These are phyloP conservation scores for Sclerotiophoma versabilis DNA, from an alignment of 2,329 filamentous ascomycete genomes.

Conservation along the genomic window DNA sequence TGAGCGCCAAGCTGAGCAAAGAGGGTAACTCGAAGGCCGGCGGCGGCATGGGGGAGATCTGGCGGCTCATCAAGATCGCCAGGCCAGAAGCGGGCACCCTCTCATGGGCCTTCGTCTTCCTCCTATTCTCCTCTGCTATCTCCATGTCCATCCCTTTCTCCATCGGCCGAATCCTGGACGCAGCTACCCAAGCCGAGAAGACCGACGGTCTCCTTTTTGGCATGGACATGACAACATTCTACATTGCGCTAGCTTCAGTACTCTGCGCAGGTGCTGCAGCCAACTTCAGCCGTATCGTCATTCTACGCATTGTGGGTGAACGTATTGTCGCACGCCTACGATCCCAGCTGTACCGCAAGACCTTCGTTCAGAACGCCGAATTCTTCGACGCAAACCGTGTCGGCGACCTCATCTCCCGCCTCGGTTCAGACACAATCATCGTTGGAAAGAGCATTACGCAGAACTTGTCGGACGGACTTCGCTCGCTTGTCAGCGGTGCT, in stretches of 20 bases:
- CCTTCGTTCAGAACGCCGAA: slow-evolving; percentile 96
- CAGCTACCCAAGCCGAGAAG: slow-evolving; percentile 76
- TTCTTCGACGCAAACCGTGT: slow-evolving; percentile 99
- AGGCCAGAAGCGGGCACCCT: slow-evolving; percentile 82
- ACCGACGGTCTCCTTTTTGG: slow-evolving; percentile 78
- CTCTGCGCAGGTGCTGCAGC: slow-evolving; percentile 84
- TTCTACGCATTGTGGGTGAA: slow-evolving; percentile 92
- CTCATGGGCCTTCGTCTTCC: slow-evolving; percentile 79
- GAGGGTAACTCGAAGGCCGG: slow-evolving; percentile 56
- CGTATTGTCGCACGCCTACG: slow-evolving; percentile 89
- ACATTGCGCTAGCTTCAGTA: slow-evolving; percentile 74
- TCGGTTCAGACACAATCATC: slow-evolving; percentile 96
- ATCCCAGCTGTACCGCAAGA: slow-evolving; percentile 87
- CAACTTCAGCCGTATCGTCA: slow-evolving; percentile 93
- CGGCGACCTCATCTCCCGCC: slow-evolving; percentile 91
- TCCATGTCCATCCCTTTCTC: slow-evolving; percentile 98
- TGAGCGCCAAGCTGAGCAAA: slow-evolving; percentile 86
- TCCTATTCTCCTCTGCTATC: slow-evolving; percentile 88
- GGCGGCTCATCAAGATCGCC: slow-evolving; percentile 88
- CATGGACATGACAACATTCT: slow-evolving; percentile 85
- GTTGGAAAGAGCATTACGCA: slow-evolving; percentile 99
- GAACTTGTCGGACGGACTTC: slow-evolving; percentile 94
- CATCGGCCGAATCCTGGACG: slow-evolving; percentile 93
- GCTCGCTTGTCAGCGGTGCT: slow-evolving; percentile 85
- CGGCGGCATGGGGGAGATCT: slow-evolving; percentile 73